Base-by-base conservation (phyloP, 148 eudicot genomes). In the Dysphania ambrosioides region DNA sequence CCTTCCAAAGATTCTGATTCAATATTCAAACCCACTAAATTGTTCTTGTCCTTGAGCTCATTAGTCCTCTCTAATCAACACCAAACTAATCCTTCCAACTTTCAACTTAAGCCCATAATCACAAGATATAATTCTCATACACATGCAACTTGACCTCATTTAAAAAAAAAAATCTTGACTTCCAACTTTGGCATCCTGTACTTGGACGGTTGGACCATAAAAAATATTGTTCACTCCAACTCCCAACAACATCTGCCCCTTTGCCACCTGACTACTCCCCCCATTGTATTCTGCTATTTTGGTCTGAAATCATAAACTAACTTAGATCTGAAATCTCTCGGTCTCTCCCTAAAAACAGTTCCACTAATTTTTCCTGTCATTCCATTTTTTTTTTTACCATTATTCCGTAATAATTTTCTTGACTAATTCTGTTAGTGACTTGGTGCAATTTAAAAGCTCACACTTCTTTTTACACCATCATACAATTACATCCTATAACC, bases 361-460 rank as follows among this genome's bases (percentile, higher is more conserved):
- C 53, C 53, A 16, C 53, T 47, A 47, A 47, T 13, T 13, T 13
- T 16, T 47, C 53, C 53, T 47, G 53, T 2, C 53, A 15, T 13
- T 21, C 53, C 53, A 13, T 47, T 13, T 1, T 21, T 47, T 23
- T 72, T 27, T 40, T 59, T 27, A 18, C 47, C 74, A 23, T 19
- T 30, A 34, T 51, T 58, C 62, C 74, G 49, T 44, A 36, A 31
- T 6, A 19, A 15, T 23, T 26, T 30, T 62, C 10, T 73, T 73
- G 68, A 73, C 76, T 32, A 66, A 49, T 74, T 57, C 59, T 42
- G 6, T 31, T 51, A 31, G 35, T n/a, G n/a, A n/a, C n/a, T n/a
- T n/a, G n/a, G n/a, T 62, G 44, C 30, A 15, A 19, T 34, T 49
- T 53, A 64, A n/a, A 34, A 8, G 41, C 6, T 21, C 47, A 47